Percentiles rank a stretch among this genome's conserved stretches.
Conservation (phyloP, 805 yeast species). For the Candida chauliodis region DNA sequence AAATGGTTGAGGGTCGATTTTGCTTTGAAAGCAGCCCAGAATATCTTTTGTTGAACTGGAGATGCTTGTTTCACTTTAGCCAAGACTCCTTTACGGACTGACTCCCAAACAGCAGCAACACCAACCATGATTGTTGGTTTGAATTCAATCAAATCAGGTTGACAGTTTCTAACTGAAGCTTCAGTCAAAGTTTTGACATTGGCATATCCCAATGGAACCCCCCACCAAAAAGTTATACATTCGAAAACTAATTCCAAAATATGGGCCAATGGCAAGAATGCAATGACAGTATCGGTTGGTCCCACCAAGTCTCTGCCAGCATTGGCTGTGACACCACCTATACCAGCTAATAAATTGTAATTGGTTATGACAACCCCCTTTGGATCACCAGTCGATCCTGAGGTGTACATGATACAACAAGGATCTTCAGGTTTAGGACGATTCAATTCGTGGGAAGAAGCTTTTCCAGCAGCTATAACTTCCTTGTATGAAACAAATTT, state of each 20-base stretch:
- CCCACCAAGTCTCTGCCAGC: constrained; percentile 51
- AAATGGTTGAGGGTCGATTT: constrained; percentile 61
- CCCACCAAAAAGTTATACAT: constrained; percentile 80
- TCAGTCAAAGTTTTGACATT: constrained; percentile 88
- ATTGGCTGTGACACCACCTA: constrained; percentile 73
- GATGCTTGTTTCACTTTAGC: constrained; percentile 70
- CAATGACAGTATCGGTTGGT: constrained; percentile 68
- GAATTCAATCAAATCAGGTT: constrained; percentile 82
- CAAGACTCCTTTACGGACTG: constrained; percentile 86
- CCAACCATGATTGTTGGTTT: constrained; percentile 95
- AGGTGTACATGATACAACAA: constrained; percentile 81
- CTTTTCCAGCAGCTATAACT: constrained; percentile 58
- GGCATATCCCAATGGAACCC: constrained; percentile 85
- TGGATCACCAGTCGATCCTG: constrained; percentile 83
- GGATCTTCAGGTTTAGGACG: constrained; percentile 57
- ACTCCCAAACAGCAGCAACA: constrained; percentile 98
- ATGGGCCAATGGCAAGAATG: constrained; percentile 94
- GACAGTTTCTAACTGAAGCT: constrained; percentile 75
- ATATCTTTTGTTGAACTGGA: constrained; percentile 65
- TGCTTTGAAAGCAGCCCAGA: constrained; percentile 83
- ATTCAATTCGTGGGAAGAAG: constrained; percentile 36
- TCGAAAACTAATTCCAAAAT: constrained; percentile 92
- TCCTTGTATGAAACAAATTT: constrained; percentile 64
- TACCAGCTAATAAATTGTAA: constrained; percentile 71
- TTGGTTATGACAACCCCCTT: constrained; percentile 77